Evolutionary conservation across 2,329 filamentous ascomycete genomes (phyloP).

Genomic region (Xylariaceae sp.): DNA sequence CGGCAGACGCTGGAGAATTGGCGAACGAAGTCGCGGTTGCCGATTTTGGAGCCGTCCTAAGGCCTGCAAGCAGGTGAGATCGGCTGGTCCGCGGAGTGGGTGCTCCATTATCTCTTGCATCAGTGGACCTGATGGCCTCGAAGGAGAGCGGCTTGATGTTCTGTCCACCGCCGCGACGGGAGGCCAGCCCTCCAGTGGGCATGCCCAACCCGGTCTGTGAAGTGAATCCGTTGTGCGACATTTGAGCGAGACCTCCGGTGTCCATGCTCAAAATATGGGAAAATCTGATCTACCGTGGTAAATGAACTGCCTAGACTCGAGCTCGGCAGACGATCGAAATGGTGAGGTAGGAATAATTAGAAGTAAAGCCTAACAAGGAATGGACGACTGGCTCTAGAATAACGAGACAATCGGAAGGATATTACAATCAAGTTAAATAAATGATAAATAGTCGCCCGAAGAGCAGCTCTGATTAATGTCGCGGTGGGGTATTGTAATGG

Average conservation of each 20-base stretch:
- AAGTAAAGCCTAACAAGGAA: conserved; percentile 37
- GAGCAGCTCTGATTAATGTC: conserved; percentile 32
- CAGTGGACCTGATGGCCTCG: conserved; percentile 70
- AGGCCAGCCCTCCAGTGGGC: conserved; percentile 80
- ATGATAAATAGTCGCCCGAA: conserved; percentile 19
- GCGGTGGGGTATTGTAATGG: conserved; percentile 1
- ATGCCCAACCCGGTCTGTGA: conserved; percentile 73
- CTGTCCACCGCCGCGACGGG: conserved; percentile 77
- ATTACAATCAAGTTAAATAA: conserved; percentile 39
- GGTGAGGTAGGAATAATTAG: conserved; percentile 22
- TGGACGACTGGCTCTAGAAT: conserved; percentile 35
- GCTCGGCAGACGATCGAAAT: conserved; percentile 26
- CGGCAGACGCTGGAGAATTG: conserved; percentile 49
- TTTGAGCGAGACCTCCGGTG: conserved; percentile 99
- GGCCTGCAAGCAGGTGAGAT: conserved; percentile 88
- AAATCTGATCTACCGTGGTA: conserved; percentile 24
- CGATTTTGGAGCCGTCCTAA: conserved; percentile 92
- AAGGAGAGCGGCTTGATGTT: conserved; percentile 89
- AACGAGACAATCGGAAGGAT: conserved; percentile 33
- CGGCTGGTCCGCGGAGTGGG: conserved; percentile 91
- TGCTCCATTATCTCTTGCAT: conserved; percentile 67
- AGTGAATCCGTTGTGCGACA: conserved; percentile 85
- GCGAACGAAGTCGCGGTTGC: conserved; percentile 72
- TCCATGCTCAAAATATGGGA: conserved; percentile 62
- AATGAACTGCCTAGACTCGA: conserved; percentile 19